These are phyloP conservation scores for Cryptosporidium sp. DNA, from an alignment of 169 alveolate species.

Conservation along the genomic window DNA sequence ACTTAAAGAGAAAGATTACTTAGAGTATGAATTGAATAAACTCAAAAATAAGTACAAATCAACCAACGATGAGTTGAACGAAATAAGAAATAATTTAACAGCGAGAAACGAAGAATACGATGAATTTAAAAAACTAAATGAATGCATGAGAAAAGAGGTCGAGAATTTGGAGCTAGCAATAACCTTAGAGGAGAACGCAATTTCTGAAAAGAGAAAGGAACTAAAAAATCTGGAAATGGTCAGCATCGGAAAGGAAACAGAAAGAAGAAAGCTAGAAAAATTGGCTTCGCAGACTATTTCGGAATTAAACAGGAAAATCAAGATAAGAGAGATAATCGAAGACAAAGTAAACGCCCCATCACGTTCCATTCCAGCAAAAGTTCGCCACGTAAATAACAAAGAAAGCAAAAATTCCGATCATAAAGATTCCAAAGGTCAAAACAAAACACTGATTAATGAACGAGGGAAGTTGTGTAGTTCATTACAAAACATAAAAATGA, in stretches of 20 bases:
- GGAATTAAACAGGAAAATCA: slow-evolving; percentile 4
- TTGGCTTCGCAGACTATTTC: background rate
- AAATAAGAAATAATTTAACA: slow-evolving; percentile 12
- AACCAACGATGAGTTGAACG: background rate
- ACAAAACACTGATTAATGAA: background rate
- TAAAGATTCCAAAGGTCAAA: background rate
- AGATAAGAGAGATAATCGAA: slow-evolving; percentile 18
- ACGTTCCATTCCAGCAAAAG: background rate
- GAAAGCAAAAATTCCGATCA: background rate
- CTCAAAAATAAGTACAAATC: slow-evolving; percentile 9
- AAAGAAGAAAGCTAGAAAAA: background rate
- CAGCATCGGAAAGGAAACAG: background rate
- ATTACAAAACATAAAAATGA: slow-evolving; percentile 1
- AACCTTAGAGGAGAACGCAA: slow-evolving; percentile 23
- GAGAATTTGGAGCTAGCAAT: slow-evolving; percentile 59
- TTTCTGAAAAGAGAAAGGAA: slow-evolving; percentile 16
- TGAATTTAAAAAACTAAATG: background rate
- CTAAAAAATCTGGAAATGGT: slow-evolving; percentile 1
- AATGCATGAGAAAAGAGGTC: slow-evolving; percentile 17
- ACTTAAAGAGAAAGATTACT: slow-evolving; percentile 8
- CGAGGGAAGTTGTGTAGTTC: background rate
- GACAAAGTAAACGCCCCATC: background rate
- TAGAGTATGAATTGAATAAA: slow-evolving; percentile 20
- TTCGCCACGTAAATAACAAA: background rate
- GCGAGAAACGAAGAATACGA: slow-evolving; percentile 6